Percentiles rank a stretch among this genome's conserved stretches.
phyloP scores from a whole-genome alignment of 129 eudicot species.

The Solidago caesia region DNA sequence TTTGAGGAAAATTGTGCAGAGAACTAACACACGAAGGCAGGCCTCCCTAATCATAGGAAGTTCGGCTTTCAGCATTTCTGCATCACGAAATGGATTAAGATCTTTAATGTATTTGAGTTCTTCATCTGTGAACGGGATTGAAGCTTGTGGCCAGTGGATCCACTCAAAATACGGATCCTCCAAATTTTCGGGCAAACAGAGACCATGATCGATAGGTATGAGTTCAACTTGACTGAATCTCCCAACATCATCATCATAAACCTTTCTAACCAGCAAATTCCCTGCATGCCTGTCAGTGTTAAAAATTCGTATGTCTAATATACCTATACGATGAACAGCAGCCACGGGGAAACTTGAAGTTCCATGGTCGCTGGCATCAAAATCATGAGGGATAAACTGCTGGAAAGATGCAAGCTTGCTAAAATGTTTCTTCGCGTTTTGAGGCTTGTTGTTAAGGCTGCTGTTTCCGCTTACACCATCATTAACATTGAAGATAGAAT shows the following conservation, averaged over 20 bases:
- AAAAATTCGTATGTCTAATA: conserved; percentile 73
- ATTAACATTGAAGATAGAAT: conserved; percentile 75
- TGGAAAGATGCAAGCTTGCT: conserved; percentile 94
- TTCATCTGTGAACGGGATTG: conserved; percentile 85
- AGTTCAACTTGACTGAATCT: conserved; percentile 81
- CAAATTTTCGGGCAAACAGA: conserved; percentile 78
- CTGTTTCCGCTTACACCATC: conserved; percentile 55
- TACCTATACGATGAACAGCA: conserved; percentile 85
- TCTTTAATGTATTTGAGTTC: conserved; percentile 74
- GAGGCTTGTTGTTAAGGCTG: conserved; percentile 30
- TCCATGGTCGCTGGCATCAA: conserved; percentile 92
- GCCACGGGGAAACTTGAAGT: conserved; percentile 85
- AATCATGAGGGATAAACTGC: conserved; percentile 79
- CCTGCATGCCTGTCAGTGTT: conserved; percentile 93
- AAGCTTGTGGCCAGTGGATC: conserved; percentile 98
- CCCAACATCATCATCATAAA: conserved; percentile 42
- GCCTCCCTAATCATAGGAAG: conserved; percentile 92
- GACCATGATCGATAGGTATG: conserved; percentile 94
- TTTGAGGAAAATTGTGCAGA: conserved; percentile 79
- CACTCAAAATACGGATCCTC: conserved; percentile 97
- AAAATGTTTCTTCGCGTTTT: conserved; percentile 44
- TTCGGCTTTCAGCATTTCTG: conserved; percentile 60
- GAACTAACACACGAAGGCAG: conserved; percentile 66
- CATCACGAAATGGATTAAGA: conserved; percentile 64
- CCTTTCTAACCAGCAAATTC: conserved; percentile 74